Conservation (phyloP, 139 green algal species). For the Yamagishiella unicocca region DNA sequence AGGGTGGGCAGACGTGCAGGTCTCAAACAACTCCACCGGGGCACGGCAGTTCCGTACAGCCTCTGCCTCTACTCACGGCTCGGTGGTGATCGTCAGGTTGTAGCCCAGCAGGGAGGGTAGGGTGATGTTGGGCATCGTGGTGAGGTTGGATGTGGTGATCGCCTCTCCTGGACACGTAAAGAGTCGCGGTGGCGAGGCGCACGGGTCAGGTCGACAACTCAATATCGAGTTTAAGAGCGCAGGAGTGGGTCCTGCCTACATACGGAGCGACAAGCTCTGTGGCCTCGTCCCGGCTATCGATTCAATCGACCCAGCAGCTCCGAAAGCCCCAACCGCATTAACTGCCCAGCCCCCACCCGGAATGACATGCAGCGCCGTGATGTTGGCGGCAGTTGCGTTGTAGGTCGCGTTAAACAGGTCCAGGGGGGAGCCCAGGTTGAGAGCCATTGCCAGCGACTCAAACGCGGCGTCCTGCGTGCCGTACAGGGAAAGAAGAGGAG, state of each 20-base stretch:
- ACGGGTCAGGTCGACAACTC: no score
- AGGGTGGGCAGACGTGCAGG: no score
- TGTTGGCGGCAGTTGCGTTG: slow-evolving; percentile 35
- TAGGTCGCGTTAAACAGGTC: slow-evolving; percentile 45
- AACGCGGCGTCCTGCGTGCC: slow-evolving; percentile 29
- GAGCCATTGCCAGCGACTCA: background rate
- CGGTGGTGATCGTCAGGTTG: background rate
- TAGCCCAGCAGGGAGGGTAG: slow-evolving; percentile 13
- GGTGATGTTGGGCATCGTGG: background rate
- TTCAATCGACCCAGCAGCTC: no score
- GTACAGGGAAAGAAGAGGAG: background rate
- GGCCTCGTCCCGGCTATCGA: no score
- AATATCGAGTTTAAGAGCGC: no score
- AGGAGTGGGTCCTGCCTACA: no score
- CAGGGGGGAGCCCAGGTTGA: slow-evolving; percentile 4
- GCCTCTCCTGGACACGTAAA: slow-evolving; percentile 16
- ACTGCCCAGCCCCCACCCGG: background rate
- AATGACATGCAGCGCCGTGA: slow-evolving; percentile 44
- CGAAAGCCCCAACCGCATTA: background rate
- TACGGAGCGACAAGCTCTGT: no score
- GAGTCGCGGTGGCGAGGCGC: no score
- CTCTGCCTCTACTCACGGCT: slow-evolving; percentile 44
- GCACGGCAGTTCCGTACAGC: no score
- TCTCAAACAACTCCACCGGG: no score
- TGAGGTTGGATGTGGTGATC: background rate